A percentile compares a stretch with the other conserved stretches of the same genome.
phyloP scores from a whole-genome alignment of 257 asterid genomes.

The Nicotiana sylvestris region DNA sequence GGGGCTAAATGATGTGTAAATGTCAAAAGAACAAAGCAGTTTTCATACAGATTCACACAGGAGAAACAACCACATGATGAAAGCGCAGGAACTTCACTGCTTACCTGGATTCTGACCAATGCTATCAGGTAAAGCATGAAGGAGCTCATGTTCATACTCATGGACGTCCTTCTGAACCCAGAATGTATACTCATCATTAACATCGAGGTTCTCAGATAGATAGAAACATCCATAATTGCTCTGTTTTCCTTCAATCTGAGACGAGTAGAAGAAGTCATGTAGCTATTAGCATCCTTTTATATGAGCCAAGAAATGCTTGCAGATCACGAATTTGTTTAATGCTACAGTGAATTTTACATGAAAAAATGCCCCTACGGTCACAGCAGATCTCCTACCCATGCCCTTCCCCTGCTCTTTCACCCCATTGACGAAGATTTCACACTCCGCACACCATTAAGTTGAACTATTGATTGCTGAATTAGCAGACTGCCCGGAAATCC shows the following conservation, averaged over 20 bases:
- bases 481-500: neutral
- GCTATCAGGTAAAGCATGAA: conserved; percentile 55
- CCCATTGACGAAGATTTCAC: neutral
- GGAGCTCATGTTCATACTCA: conserved; percentile 34
- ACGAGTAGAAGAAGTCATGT: conserved; percentile 14
- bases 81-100: conserved; percentile 13
- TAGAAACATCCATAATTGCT: conserved; percentile 64
- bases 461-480: neutral
- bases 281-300: neutral
- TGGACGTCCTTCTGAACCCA: conserved; percentile 69
- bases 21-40: neutral
- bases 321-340: neutral
- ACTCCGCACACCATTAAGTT: neutral
- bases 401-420: neutral
- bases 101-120: conserved; percentile 51
- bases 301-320: neutral
- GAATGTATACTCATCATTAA: conserved; percentile 75
- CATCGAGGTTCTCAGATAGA: conserved; percentile 84
- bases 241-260: conserved; percentile 77
- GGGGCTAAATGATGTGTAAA: neutral
- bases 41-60: neutral
- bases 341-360: neutral
- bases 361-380: neutral
- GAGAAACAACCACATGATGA: conserved; percentile 1
- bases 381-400: neutral